Base-by-base conservation (phyloP, 2,329 filamentous ascomycete genomes). In the Colletotrichum sp. region DNA sequence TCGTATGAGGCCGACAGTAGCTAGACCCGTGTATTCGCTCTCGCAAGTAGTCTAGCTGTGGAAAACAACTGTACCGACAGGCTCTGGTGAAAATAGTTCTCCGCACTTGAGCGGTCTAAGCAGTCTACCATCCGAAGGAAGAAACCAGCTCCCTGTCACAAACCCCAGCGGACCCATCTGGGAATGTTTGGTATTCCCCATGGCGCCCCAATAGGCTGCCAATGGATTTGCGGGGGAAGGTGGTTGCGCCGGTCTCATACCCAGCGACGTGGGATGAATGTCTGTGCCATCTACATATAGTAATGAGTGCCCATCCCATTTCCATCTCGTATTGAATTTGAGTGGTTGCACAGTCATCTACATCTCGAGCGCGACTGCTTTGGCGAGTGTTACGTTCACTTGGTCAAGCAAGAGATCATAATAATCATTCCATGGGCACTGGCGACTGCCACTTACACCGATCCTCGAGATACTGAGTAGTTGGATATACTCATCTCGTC, bases 251-350 rank as follows among this genome's bases (percentile, higher is more conserved):
- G 34, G 24, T 34, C 55, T 36, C 52, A 39, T 14, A 39, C 52
- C 48, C 36, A 28, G 32, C 6, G 61, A 66, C 13, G 65, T 59
- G 68, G 52, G 68, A 75, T 67, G 60, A 34, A 66, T 28, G 24
- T 67, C 36, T 43, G 52, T 48, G 61, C 32, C 64, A 73, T 70
- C 67, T 68, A 75, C 73, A 68, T 59, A 75, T 75, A 75, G 30
- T 26, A 43, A 43, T 43, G 61, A 57, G 32, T 26, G 30, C 57
- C 55, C 57, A 32, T 72, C 39, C 24, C 61, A 36, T 30, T 26
- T 9, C 26, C 5, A 6, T n/a, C 52, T 59, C 18, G 34, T 32
- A 12, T 66, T 36, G 68, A 67, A 30, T 21, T 34, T 26, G 13
- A 21, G 36, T n/a, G 21, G 8, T 7, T 39, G 14, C 9, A 34